Conservation (phyloP, 306 rosid species). For the Gillenia trifoliata region DNA sequence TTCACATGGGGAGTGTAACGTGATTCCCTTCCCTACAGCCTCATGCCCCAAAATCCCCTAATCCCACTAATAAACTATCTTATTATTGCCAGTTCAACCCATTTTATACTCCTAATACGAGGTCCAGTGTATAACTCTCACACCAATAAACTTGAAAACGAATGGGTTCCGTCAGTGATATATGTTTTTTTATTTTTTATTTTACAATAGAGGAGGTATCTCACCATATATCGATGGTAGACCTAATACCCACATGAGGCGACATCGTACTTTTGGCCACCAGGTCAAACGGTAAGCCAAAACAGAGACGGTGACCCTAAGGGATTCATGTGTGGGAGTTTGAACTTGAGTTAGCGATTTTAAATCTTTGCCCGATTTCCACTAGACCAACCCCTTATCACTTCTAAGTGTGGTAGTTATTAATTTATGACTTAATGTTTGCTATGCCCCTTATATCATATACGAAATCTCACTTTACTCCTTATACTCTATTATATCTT, state of each 20-base stretch:
- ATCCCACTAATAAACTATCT: background rate
- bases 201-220: too few species aligned
- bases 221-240: too few species aligned
- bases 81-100: background rate
- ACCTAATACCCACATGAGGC: too few species aligned
- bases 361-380: too few species aligned
- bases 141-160: background rate
- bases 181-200: too few species aligned
- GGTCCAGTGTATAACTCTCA: background rate
- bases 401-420: background rate
- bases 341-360: background rate
- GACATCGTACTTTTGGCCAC: too few species aligned
- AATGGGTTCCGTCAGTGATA: background rate
- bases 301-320: background rate
- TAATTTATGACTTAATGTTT: background rate
- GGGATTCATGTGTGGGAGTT: background rate
- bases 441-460: background rate
- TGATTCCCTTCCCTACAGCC: background rate
- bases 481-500: too few species aligned
- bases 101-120: background rate
- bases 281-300: too few species aligned
- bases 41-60: background rate
- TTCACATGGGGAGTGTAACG: slow-evolving; percentile 44
- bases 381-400: too few species aligned
- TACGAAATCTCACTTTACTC: too few species aligned